Evolutionary conservation across 257 asterid species (phyloP).

Genomic region (Solanum neorickii): DNA sequence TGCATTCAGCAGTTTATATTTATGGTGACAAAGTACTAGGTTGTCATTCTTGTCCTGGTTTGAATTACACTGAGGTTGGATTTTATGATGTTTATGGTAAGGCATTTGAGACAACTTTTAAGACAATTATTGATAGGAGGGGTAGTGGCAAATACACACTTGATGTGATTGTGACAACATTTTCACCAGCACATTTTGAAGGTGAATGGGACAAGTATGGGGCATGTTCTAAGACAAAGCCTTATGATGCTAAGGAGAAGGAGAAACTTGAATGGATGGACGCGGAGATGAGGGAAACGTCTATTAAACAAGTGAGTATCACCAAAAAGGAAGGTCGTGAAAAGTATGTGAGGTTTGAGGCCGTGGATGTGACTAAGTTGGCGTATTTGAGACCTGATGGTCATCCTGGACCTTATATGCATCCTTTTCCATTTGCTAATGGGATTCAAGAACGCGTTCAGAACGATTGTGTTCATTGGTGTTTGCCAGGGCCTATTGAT

Average conservation of each 20-base stretch:
- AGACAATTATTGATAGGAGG: conserved; percentile 11
- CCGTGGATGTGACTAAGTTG: conserved; percentile 47
- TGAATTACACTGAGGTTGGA: conserved; percentile 45
- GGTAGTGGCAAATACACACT: not conserved
- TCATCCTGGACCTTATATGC: conserved; percentile 81
- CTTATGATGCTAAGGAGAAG: conserved; percentile 29
- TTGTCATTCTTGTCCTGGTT: conserved; percentile 34
- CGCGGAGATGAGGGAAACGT: conserved; percentile 54
- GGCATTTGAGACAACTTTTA: conserved; percentile 42
- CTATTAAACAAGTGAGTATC: conserved; percentile 19
- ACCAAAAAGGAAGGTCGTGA: conserved; percentile 14
- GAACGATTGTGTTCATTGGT: conserved; percentile 91
- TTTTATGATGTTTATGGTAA: conserved; percentile 38
- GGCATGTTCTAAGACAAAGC: conserved; percentile 53
- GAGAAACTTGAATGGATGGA: conserved; percentile 37
- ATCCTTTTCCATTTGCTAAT: conserved; percentile 55
- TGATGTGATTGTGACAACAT: conserved; percentile 43
- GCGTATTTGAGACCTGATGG: conserved; percentile 71
- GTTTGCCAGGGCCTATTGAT: conserved; percentile 84
- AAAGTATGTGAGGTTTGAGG: conserved; percentile 31
- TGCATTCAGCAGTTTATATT: conserved; percentile 33
- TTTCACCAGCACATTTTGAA: conserved; percentile 71
- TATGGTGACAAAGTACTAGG: conserved; percentile 34
- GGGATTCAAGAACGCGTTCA: conserved; percentile 37
- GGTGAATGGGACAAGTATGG: conserved; percentile 84